Base-by-base conservation (phyloP, 2,329 filamentous ascomycete species). In the Endothia cerciana region DNA sequence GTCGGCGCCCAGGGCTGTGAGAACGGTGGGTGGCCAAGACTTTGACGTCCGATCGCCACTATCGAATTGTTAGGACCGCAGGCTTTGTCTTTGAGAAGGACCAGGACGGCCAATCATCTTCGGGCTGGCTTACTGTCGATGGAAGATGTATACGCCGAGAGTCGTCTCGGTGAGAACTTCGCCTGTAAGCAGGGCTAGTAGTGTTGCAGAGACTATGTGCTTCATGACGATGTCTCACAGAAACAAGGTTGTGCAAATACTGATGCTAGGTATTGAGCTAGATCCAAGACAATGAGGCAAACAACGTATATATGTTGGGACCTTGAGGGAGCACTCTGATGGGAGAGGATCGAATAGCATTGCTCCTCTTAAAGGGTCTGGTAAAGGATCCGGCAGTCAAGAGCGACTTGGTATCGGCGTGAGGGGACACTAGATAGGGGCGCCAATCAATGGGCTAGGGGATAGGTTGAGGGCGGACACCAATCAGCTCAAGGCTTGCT, bases 101-200 rank as follows among this genome's bases (percentile, higher is more conserved):
- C 25, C 15, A 17, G 53, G 17, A n/a, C 30, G 3, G 1, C 15
- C 11, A 19, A 13, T 36, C 33, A 36, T 36, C 33, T 36, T 10
- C 33, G 7, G 8, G 30, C 80, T n/a, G n/a, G 22, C 55, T 58
- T 25, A 58, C 55, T 97, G 94, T 56, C 94, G 91, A 72, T 92
- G 88, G 82, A 96, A 97, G 78, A 97, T 88, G 77, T 94, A 95
- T 56, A 90, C 88, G 62, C 93, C 93, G 19, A 97, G 83, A 36
- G 95, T 83, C 0, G 89, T 91, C 80, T 96, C 91, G 25, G 79
- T 79, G 30, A 58, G 22, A 5, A 33, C 36, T 58, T 68, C 71
- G 56, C 67, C 71, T 45, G 79, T 72, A 57, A 79, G 68, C 59
- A 80, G 71, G 62, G 78, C 74, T 59, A 81, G 72, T 51, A 80